Conservation (phyloP, 176 grass and related monocot genomes). For the Pontederia crassipes region DNA sequence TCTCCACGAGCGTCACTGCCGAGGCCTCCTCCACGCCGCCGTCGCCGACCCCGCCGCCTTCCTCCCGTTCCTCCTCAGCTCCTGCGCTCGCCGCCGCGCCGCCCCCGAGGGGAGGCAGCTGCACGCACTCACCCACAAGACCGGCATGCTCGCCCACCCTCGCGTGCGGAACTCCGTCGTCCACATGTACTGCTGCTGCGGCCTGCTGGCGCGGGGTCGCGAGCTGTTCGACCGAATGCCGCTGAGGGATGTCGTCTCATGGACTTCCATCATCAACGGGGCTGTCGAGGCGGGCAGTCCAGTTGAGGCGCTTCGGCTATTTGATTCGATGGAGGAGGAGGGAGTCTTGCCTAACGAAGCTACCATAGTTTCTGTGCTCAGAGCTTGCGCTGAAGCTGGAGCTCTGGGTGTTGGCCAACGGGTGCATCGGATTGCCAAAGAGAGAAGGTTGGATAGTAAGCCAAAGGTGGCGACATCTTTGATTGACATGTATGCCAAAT, state of each 20-base stretch:
- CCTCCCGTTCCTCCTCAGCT: constrained; percentile 4
- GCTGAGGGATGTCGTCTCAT: constrained; percentile 9
- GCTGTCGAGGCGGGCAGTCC: constrained; percentile 1
- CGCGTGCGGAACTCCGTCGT: constrained; percentile 7
- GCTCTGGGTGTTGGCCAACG: not conserved
- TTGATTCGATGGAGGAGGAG: not conserved
- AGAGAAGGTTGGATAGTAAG: constrained; percentile 6
- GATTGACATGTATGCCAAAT: constrained; percentile 14
- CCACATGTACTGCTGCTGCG: constrained; percentile 8
- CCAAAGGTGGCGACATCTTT: constrained; percentile 8
- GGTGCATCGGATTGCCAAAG: constrained; percentile 4
- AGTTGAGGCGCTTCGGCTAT: not conserved
- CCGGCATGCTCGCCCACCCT: not conserved
- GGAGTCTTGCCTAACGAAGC: constrained; percentile 5
- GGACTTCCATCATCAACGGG: constrained; percentile 8
- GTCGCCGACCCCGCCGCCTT: not conserved
- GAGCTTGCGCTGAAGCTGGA: constrained; percentile 10
- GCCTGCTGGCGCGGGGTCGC: not conserved
- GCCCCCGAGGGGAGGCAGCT: constrained; percentile 2
- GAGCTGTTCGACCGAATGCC: constrained; percentile 6
- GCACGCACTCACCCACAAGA: not conserved
- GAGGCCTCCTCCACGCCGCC: not conserved
- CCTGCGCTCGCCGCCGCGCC: constrained; percentile 7
- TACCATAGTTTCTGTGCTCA: constrained; percentile 3
- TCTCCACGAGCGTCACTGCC: not conserved